Evolutionary conservation across 768 basidiomycete genomes (phyloP), one percentile per base, ranked within the genome.

Genomic region (Mrakia hoshinonis): DNA sequence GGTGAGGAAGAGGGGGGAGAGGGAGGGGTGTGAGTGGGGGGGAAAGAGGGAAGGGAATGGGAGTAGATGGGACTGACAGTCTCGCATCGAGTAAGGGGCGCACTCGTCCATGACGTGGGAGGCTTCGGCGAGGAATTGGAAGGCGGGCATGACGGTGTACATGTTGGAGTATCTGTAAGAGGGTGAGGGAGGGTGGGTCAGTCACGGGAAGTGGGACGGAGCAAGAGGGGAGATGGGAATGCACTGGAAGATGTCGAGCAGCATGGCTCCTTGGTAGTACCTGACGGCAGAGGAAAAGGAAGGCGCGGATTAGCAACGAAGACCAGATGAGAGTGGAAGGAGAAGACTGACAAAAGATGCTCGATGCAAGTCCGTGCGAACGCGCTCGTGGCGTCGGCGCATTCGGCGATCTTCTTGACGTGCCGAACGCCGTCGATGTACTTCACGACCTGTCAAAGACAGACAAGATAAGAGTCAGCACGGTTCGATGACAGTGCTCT

Each of bases 261-360:
- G 89, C 89, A 98, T 92, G 74, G 96, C 87, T 51, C 94, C 92
- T 81, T 96, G 92, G 78, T 98, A 97, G 77, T 92, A 96, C 54
- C 92, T 94, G 74, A 13, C n/a, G 47, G 36, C n/a, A 12, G 36
- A 38, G 2, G 22, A 52, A 43, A 12, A 29, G 12, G 51, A 52
- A 5, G 12, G 39, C 20, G 20, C 22, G 29, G n/a, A n/a, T n/a
- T n/a, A n/a, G n/a, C n/a, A n/a, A n/a, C n/a, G n/a, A n/a, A n/a
- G n/a, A n/a, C n/a, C n/a, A n/a, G n/a, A n/a, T n/a, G n/a, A n/a
- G 13, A 15, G 31, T 4, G 9, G 20, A 34, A 43, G 9, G n/a
- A 18, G 49, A 61, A 3, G 12, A 75, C 89, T 81, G 75, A 96
- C 92, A 99, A 80, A 36, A 99, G 84, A 81, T 99, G 96, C 22